These are phyloP conservation scores for Austroboletus niveus DNA, from an alignment of 1,284 basidiomycete species.

Conservation along the genomic window DNA sequence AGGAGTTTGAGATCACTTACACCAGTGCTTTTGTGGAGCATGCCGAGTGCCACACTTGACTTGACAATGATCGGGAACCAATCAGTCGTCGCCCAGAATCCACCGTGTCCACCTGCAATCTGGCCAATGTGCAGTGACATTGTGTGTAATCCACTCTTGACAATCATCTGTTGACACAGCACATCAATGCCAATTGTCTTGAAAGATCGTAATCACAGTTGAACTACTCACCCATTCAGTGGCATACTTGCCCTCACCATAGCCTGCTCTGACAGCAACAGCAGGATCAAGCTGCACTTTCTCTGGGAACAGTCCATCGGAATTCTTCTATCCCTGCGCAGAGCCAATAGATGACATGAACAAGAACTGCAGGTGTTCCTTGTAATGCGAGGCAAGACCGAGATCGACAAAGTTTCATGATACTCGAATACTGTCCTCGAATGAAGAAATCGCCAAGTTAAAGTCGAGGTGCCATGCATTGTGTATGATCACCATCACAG, in stretches of 20 bases:
- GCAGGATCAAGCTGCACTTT: conserved; percentile 17
- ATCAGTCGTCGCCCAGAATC: conserved; percentile 30
- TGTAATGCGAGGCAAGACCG: conserved; percentile 8
- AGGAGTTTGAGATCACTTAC: conserved; percentile 16
- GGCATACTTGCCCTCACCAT: conserved; percentile 9
- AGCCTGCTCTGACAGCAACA: conserved; percentile 7
- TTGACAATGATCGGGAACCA: conserved; percentile 32
- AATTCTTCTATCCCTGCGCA: conserved; percentile 35
- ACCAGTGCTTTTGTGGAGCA: conserved; percentile 26
- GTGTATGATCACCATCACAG: conserved; percentile 27
- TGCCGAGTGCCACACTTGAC: conserved; percentile 25
- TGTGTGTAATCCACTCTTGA: conserved; percentile 18
- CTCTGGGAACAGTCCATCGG: conserved; percentile 36
- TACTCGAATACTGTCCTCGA: conserved; percentile 20
- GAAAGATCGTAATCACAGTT: no score
- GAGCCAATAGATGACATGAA: conserved; percentile 35
- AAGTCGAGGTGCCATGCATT: conserved; percentile 32
- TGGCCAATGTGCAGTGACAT: conserved; percentile 33
- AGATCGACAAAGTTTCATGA: conserved; percentile 25
- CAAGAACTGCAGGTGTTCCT: conserved; percentile 27
- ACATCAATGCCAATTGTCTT: not conserved
- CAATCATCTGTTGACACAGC: conserved; percentile 18
- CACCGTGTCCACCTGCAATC: conserved; percentile 23
- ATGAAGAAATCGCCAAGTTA: conserved; percentile 25
- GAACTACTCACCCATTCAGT: conserved; percentile 3